Percentiles rank a stretch among this genome's conserved stretches.
Evolutionary conservation across 106 monocot genomes (phyloP).

Genomic region (Chionographis japonica): DNA sequence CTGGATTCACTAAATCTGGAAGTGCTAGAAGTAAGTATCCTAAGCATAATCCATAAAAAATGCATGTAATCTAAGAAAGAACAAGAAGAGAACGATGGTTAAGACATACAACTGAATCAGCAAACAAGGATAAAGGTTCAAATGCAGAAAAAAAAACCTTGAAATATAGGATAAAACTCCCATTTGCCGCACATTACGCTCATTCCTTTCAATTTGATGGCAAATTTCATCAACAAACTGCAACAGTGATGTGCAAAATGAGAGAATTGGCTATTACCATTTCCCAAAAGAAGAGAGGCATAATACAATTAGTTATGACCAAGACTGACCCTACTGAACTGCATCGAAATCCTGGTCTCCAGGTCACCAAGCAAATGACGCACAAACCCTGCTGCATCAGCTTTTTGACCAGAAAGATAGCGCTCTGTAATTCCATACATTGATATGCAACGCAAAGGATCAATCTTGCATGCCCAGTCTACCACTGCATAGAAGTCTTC

Average conservation of each 20-base stretch:
- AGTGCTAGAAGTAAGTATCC: too few species aligned
- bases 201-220: constrained; percentile 86
- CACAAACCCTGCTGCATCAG: constrained; percentile 88
- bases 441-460: constrained; percentile 88
- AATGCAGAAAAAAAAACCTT: constrained; percentile 37
- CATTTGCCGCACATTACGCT: constrained; percentile 62
- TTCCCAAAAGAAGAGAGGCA: not conserved
- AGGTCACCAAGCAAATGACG: constrained; percentile 84
- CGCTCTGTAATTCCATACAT: constrained; percentile 96
- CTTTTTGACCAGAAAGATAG: constrained; percentile 95
- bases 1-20: too few species aligned
- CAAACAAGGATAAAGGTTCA: not conserved
- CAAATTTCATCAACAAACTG: constrained; percentile 97
- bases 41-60: too few species aligned
- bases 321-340: constrained; percentile 56
- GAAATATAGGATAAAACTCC: constrained; percentile 85
- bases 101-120: too few species aligned
- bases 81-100: too few species aligned
- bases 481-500: constrained; percentile 90
- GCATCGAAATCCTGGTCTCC: constrained; percentile 63
- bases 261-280: not conserved
- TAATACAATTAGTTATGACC: not conserved
- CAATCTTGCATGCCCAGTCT: constrained; percentile 88
- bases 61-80: too few species aligned
- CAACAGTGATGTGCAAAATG: constrained; percentile 7